Conservation (phyloP, 768 basidiomycete genomes). For the Macrocybe gigantea region DNA sequence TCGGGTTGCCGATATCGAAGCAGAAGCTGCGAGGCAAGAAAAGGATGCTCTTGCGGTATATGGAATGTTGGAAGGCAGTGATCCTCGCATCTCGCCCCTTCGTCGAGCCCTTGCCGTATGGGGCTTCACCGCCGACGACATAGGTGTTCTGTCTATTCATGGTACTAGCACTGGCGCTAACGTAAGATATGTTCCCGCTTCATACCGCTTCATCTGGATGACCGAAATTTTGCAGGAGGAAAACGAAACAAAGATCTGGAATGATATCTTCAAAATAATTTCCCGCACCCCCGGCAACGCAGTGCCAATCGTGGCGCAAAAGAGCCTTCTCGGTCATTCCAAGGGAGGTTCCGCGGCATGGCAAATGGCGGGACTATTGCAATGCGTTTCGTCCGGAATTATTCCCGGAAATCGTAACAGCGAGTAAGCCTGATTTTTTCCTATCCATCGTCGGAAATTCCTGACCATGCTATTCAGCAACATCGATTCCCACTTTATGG, state of each 20-base stretch:
- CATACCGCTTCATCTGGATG: conserved; percentile 1
- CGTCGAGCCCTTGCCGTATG: conserved; percentile 95
- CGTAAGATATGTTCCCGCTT: conserved; percentile 26
- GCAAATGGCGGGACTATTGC: conserved; percentile 91
- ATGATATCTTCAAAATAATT: conserved; percentile 86
- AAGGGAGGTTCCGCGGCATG: conserved; percentile 99
- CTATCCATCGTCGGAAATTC: not conserved
- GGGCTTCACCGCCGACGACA: conserved; percentile 90
- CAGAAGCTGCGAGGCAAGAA: conserved; percentile 88
- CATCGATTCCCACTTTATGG: conserved; percentile 86
- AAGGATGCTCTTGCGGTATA: conserved; percentile 89
- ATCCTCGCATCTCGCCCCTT: conserved; percentile 83
- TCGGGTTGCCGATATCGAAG: conserved; percentile 80
- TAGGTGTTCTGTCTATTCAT: conserved; percentile 86
- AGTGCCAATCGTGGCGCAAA: conserved; percentile 96
- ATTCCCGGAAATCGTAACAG: conserved; percentile 95
- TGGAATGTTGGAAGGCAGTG: conserved; percentile 89
- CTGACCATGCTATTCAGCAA: conserved; percentile 47
- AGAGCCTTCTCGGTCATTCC: conserved; percentile 93
- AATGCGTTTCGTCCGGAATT: conserved; percentile 78
- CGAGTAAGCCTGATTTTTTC: conserved; percentile 57
- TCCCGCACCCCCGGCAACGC: conserved; percentile 92
- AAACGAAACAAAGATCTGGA: conserved; percentile 97
- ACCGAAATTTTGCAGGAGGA: conserved; percentile 56
- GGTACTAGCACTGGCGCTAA: conserved; percentile 87